Evolutionary conservation across 257 asterid species (phyloP).

Genomic region (Gynochthodes officinalis): DNA sequence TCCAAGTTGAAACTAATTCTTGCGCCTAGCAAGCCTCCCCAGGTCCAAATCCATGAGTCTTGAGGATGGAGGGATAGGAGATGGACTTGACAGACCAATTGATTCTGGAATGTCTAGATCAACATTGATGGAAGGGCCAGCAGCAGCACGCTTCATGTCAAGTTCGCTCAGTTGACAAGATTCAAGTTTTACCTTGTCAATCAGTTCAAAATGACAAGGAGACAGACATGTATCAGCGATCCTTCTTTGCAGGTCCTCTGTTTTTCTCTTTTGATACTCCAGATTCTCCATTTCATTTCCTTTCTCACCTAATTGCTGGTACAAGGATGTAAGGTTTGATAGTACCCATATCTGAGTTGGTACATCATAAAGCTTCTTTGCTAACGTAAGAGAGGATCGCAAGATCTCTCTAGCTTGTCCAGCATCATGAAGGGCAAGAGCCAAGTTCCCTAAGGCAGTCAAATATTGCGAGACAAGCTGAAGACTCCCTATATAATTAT

Average conservation of each 20-base stretch:
- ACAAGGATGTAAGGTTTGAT: slow-evolving; percentile 77
- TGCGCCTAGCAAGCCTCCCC: slow-evolving; percentile 71
- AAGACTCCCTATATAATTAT: slow-evolving; percentile 76
- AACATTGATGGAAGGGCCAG: slow-evolving; percentile 59
- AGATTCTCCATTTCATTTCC: slow-evolving; percentile 68
- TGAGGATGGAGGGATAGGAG: slow-evolving; percentile 45
- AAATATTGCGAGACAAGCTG: slow-evolving; percentile 96
- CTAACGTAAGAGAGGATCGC: slow-evolving; percentile 88
- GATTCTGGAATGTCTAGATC: slow-evolving; percentile 98
- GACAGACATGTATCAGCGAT: slow-evolving; percentile 59
- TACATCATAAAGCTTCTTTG: slow-evolving; percentile 81
- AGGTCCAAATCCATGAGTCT: slow-evolving; percentile 83
- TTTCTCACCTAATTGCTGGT: slow-evolving; percentile 82
- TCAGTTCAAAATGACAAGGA: slow-evolving; percentile 67
- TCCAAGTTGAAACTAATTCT: slow-evolving; percentile 26
- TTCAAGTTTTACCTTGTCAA: slow-evolving; percentile 55
- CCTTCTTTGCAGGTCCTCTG: slow-evolving; percentile 74
- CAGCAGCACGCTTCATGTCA: slow-evolving; percentile 64
- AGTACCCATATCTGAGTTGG: slow-evolving; percentile 95
- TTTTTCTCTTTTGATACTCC: slow-evolving; percentile 62
- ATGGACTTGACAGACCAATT: slow-evolving; percentile 56
- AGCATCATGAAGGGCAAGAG: slow-evolving; percentile 83
- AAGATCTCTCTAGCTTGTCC: slow-evolving; percentile 97
- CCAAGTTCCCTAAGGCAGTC: slow-evolving; percentile 82
- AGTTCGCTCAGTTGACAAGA: slow-evolving; percentile 51